Percentiles rank a stretch among this genome's conserved stretches.
These are phyloP conservation scores for Pinus tabuliformis DNA, from an alignment of 75 land plant genomes.

Conservation along the genomic window DNA sequence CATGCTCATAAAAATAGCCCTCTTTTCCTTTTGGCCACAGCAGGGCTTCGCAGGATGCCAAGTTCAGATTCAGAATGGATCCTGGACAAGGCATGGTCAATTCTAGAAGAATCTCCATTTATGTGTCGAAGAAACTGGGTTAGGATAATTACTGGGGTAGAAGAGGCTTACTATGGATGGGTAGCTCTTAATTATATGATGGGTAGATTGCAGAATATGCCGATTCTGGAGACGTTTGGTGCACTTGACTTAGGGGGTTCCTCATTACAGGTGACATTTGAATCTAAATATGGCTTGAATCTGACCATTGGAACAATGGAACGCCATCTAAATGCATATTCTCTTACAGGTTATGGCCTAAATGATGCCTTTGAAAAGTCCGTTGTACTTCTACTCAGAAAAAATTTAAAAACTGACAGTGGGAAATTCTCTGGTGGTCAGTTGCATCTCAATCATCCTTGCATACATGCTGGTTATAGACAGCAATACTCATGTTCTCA, in stretches of 20 bases:
- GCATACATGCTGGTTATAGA: conserved; percentile 75
- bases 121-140: conserved; percentile 70
- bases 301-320: conserved; percentile 68
- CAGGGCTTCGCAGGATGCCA: conserved; percentile 81
- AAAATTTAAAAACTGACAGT: conserved; percentile 9
- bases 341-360: conserved; percentile 90
- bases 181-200: conserved; percentile 84
- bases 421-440: conserved; percentile 25
- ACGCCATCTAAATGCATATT: conserved; percentile 87
- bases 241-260: conserved; percentile 97
- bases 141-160: conserved; percentile 71
- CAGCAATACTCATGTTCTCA: conserved; percentile 66
- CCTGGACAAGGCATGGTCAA: conserved; percentile 71
- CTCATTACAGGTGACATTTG: conserved; percentile 96
- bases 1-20: conserved; percentile 60
- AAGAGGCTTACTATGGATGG: conserved; percentile 99
- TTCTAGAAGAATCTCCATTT: conserved; percentile 65
- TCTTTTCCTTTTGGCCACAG: conserved; percentile 86
- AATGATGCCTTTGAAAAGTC: conserved; percentile 99
- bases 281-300: conserved; percentile 55
- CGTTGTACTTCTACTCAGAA: conserved; percentile 61
- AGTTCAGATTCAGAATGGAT: conserved; percentile 74
- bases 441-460: conserved; percentile 76
- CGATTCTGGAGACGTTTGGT: conserved; percentile 63
- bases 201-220: conserved; percentile 48